These are phyloP conservation scores for Conticribra guillardii DNA, from an alignment of 108 stramenopile genomes.

Conservation along the genomic window DNA sequence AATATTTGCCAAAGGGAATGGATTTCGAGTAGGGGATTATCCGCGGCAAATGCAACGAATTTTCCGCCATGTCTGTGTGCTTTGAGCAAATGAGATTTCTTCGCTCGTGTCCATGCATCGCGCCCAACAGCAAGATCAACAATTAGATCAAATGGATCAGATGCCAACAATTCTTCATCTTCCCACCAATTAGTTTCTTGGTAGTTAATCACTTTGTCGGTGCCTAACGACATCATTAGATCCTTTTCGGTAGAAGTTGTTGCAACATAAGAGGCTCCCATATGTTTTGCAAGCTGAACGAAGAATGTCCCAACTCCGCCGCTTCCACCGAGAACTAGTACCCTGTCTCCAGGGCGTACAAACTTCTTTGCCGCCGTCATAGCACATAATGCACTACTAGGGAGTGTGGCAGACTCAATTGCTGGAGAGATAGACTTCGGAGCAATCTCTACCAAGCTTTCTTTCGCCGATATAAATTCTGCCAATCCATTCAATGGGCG, in stretches of 20 bases:
- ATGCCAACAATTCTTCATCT: conserved; percentile 22
- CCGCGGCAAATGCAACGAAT: conserved; percentile 42
- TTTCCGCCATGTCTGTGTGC: conserved; percentile 14
- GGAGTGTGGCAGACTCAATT: conserved; percentile 21
- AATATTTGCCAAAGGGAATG: conserved; percentile 49
- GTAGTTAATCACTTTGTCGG: conserved; percentile 58
- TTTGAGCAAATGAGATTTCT: conserved; percentile 36
- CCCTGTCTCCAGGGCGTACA: conserved; percentile 47
- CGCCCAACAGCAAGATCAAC: conserved; percentile 55
- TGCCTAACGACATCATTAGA: conserved; percentile 47
- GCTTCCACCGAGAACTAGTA: conserved; percentile 60
- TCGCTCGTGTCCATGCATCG: conserved; percentile 45
- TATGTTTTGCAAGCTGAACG: conserved; percentile 44
- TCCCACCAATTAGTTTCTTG: conserved; percentile 61
- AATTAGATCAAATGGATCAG: conserved; percentile 48
- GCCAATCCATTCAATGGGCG: conserved; percentile 55
- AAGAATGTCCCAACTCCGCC: conserved; percentile 59
- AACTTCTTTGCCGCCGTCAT: conserved; percentile 20
- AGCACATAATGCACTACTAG: conserved; percentile 39
- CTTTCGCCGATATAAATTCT: conserved; percentile 45
- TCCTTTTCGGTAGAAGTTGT: conserved; percentile 51
- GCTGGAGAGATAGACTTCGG: conserved; percentile 23
- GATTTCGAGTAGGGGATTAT: conserved; percentile 43
- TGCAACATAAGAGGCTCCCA: conserved; percentile 46
- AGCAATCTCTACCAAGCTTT: conserved; percentile 27